phyloP scores from a whole-genome alignment of 1,284 basidiomycete genomes.

The Cryptococcus floricola region DNA sequence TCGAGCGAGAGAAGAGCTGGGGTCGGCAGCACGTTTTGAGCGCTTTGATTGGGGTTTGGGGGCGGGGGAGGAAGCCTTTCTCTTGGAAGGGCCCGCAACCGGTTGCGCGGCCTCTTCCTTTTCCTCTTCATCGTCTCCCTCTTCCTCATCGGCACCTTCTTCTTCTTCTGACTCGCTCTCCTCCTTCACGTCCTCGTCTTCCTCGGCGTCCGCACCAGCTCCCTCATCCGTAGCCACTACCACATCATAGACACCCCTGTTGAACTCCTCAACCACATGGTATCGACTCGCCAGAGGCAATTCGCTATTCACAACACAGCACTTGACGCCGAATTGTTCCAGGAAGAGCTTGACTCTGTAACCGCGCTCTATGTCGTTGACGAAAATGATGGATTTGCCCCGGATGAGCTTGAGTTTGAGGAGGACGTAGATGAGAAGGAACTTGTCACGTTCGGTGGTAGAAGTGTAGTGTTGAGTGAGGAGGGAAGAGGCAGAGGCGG shows the following conservation, averaged over 20 bases:
- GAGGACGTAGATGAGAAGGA: conserved; percentile 47
- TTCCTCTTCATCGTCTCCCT: conserved; percentile 11
- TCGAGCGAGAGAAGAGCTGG: conserved; percentile 90
- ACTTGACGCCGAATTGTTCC: conserved; percentile 95
- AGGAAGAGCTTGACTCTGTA: conserved; percentile 79
- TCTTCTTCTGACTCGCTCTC: conserved; percentile 13
- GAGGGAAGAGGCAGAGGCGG: conserved; percentile 61
- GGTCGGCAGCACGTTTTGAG: conserved; percentile 52
- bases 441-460: conserved; percentile 50
- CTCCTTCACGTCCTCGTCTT: conserved; percentile 19
- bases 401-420: conserved; percentile 69
- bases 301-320: conserved; percentile 94
- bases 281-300: conserved; percentile 94
- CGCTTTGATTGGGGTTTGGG: conserved; percentile 10
- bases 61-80: conserved; percentile 8
- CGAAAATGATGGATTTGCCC: conserved; percentile 95
- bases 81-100: conserved; percentile 23
- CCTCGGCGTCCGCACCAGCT: conserved; percentile 54
- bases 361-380: conserved; percentile 91
- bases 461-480: conserved; percentile 79
- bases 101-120: not conserved
- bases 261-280: conserved; percentile 97
- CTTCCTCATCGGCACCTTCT: conserved; percentile 18
- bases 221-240: conserved; percentile 96
- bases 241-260: conserved; percentile 97